Evolutionary conservation across 805 yeast genomes (phyloP).

Genomic region (Tetrapisispora taiwanensis): DNA sequence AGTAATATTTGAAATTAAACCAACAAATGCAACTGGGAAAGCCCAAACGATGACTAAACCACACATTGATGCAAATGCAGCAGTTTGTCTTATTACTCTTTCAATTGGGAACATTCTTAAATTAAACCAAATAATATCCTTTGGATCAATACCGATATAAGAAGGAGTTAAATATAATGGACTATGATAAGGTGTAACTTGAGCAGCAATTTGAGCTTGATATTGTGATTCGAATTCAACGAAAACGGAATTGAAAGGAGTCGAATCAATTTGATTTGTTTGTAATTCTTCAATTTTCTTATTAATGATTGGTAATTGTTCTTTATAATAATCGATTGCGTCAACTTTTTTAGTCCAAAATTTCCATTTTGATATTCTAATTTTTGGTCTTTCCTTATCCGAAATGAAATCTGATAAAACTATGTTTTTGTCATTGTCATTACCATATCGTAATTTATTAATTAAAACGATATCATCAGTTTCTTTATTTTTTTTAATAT

Average conservation of each 20-base stretch:
- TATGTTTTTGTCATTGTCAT: neutral
- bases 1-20: slow-evolving; percentile 59
- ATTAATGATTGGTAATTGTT: slow-evolving; percentile 47
- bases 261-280: slow-evolving; percentile 34
- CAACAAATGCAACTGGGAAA: slow-evolving; percentile 70
- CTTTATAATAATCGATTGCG: slow-evolving; percentile 46
- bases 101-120: slow-evolving; percentile 79
- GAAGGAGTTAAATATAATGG: slow-evolving; percentile 56
- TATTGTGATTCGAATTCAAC: slow-evolving; percentile 73
- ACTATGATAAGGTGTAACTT: slow-evolving; percentile 50
- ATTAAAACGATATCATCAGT: neutral
- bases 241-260: slow-evolving; percentile 70
- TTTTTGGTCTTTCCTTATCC: slow-evolving; percentile 56
- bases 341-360: slow-evolving; percentile 52
- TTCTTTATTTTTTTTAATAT: slow-evolving; percentile 46
- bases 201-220: slow-evolving; percentile 63
- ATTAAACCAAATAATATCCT: slow-evolving; percentile 58
- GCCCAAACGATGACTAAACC: slow-evolving; percentile 62
- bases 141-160: slow-evolving; percentile 53
- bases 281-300: slow-evolving; percentile 49
- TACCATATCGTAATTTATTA: neutral
- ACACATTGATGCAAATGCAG: slow-evolving; percentile 43
- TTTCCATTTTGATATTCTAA: slow-evolving; percentile 27
- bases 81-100: slow-evolving; percentile 42
- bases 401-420: slow-evolving; percentile 42